A percentile compares a stretch with the other conserved stretches of the same genome.
Evolutionary conservation across 805 yeast species (phyloP).

Genomic region (Pichia eremophila): DNA sequence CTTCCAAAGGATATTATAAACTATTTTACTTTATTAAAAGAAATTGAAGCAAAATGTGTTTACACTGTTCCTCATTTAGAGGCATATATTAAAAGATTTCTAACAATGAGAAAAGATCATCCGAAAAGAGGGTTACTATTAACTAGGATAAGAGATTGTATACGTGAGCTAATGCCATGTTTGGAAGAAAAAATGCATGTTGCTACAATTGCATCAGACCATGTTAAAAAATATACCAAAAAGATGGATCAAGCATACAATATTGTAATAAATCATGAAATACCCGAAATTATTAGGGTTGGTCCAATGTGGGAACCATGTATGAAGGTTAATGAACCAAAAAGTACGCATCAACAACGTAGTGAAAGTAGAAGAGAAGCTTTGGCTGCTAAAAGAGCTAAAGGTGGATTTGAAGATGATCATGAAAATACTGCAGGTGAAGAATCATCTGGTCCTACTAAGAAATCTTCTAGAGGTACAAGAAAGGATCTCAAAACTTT

Average conservation of each 20-base stretch:
- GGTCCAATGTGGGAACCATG: constrained; percentile 90
- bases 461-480: neutral
- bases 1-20: constrained; percentile 75
- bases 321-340: constrained; percentile 49
- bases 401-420: constrained; percentile 17
- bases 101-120: constrained; percentile 28
- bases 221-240: constrained; percentile 54
- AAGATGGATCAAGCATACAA: constrained; percentile 78
- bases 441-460: constrained; percentile 8
- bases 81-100: constrained; percentile 40
- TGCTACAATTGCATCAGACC: constrained; percentile 81
- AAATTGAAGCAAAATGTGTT: constrained; percentile 90
- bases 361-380: constrained; percentile 86
- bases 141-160: constrained; percentile 33
- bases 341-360: constrained; percentile 66
- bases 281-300: constrained; percentile 67
- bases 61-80: constrained; percentile 61
- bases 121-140: constrained; percentile 31
- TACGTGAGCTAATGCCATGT: constrained; percentile 76
- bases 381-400: constrained; percentile 75
- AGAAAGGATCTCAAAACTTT: neutral
- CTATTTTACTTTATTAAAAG: constrained; percentile 80
- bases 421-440: constrained; percentile 18
- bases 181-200: constrained; percentile 97
- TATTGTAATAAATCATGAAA: constrained; percentile 62